Percentiles rank a stretch among this genome's conserved stretches.
These are phyloP conservation scores for Ensete ventricosum DNA, from an alignment of 176 grass and related monocot species.

Conservation along the genomic window DNA sequence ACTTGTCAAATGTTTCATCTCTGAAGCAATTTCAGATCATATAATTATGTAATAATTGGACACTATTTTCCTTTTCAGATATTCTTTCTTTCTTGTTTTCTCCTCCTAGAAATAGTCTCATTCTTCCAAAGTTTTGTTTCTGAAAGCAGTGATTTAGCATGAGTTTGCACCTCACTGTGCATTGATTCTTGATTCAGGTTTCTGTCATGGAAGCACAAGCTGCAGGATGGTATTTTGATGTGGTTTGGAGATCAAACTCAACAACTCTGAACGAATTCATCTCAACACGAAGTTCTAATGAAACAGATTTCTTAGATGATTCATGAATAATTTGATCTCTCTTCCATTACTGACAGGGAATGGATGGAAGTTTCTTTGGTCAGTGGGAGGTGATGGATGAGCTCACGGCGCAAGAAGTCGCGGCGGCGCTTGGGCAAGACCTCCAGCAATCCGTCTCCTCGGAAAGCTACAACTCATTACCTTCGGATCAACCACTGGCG, in stretches of 20 bases:
- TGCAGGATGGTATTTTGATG: neutral
- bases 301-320: too few species aligned
- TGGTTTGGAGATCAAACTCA: neutral
- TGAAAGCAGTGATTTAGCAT: too few species aligned
- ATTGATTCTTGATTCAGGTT: neutral
- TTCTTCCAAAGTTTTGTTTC: too few species aligned
- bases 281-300: neutral
- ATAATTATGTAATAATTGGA: too few species aligned
- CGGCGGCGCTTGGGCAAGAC: conserved; percentile 52
- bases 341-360: conserved; percentile 26
- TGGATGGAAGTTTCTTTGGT: conserved; percentile 77
- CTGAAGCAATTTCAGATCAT: too few species aligned
- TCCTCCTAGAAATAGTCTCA: too few species aligned
- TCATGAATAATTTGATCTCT: neutral
- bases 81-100: too few species aligned
- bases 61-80: too few species aligned
- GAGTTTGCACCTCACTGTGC: too few species aligned
- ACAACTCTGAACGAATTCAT: neutral
- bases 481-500: neutral
- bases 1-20: too few species aligned
- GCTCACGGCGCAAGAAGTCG: conserved; percentile 65
- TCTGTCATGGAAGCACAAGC: neutral
- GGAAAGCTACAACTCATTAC: conserved; percentile 19
- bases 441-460: conserved; percentile 34
- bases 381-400: conserved; percentile 83